These are phyloP conservation scores for Scheffersomyces parashehatae DNA, from an alignment of 1,139 yeast species.

Conservation along the genomic window DNA sequence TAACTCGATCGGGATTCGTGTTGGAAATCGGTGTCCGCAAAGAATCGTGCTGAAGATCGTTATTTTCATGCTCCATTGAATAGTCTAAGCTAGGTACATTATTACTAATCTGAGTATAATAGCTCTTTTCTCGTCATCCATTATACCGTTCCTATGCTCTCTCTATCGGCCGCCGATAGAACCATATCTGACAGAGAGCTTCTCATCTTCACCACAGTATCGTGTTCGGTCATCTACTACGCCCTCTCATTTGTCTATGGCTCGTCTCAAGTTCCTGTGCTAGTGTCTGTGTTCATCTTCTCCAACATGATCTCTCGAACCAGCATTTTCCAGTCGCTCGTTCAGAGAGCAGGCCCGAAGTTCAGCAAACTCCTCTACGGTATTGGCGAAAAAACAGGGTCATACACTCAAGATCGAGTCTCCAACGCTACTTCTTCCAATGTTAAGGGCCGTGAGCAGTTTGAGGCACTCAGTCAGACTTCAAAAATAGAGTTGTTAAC, in stretches of 20 bases:
- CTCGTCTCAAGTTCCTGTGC: slow-evolving; percentile 27
- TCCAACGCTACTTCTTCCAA: slow-evolving; percentile 4
- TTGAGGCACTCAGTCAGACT: slow-evolving; percentile 16
- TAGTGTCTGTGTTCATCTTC: slow-evolving; percentile 30
- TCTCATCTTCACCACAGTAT: slow-evolving; percentile 8
- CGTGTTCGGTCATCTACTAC: slow-evolving; percentile 13
- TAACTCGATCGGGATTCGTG: too few relatives aligned
- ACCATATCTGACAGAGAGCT: slow-evolving; percentile 11
- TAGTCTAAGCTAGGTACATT: too few relatives aligned
- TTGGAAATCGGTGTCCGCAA: too few relatives aligned
- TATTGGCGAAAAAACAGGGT: too few relatives aligned
- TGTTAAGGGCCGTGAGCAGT: slow-evolving; percentile 13
- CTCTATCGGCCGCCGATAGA: not conserved
- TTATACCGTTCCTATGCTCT: too few relatives aligned
- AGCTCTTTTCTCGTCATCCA: too few relatives aligned
- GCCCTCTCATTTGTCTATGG: slow-evolving; percentile 9
- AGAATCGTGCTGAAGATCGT: too few relatives aligned
- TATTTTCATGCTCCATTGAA: too few relatives aligned
- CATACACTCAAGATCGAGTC: not conserved
- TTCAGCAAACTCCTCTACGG: slow-evolving; percentile 1
- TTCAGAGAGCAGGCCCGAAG: slow-evolving; percentile 4
- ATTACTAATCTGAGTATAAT: too few relatives aligned
- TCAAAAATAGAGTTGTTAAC: slow-evolving; percentile 40
- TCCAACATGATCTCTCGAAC: slow-evolving; percentile 36
- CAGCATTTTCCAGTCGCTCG: slow-evolving; percentile 13